A percentile compares a stretch with the other conserved stretches of the same genome.
These are phyloP conservation scores for Polysphondylium violaceum DNA, from an alignment of 78 protist species.

Conservation along the genomic window DNA sequence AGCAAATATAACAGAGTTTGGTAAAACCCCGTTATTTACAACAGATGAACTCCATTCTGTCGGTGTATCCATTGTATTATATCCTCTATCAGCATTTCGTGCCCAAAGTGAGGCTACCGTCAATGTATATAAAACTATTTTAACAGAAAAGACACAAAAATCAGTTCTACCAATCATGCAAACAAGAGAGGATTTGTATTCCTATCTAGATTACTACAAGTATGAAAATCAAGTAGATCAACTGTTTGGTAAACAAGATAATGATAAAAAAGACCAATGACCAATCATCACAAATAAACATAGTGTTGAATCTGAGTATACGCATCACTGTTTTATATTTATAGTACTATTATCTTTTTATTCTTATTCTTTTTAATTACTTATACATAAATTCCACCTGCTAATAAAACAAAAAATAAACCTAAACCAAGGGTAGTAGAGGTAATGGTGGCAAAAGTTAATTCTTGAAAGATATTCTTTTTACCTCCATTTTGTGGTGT, in stretches of 20 bases:
- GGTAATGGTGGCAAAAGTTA: constrained; percentile 36
- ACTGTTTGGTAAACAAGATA: constrained; percentile 42
- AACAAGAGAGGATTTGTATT: constrained; percentile 71
- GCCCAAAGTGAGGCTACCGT: constrained; percentile 71
- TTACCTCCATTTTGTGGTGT: not conserved
- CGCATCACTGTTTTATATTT: too few relatives aligned
- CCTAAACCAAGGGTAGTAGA: constrained; percentile 61
- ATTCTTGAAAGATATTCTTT: constrained; percentile 42
- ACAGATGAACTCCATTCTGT: constrained; percentile 38
- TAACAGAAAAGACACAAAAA: constrained; percentile 58
- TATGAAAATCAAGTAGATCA: constrained; percentile 68
- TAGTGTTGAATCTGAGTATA: too few relatives aligned
- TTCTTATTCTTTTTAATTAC: too few relatives aligned
- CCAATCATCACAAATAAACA: too few relatives aligned
- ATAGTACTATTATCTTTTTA: too few relatives aligned
- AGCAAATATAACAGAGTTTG: constrained; percentile 86
- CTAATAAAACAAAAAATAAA: constrained; percentile 55
- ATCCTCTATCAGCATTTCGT: constrained; percentile 77
- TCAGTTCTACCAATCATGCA: constrained; percentile 71
- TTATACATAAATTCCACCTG: constrained; percentile 67
- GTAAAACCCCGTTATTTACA: constrained; percentile 78
- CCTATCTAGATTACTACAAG: constrained; percentile 67
- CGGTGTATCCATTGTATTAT: constrained; percentile 76
- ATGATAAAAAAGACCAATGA: too few relatives aligned
- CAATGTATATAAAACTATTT: constrained; percentile 68